Evolutionary conservation across 805 yeast genomes (phyloP).

Genomic region (Yamadazyma philogaea): DNA sequence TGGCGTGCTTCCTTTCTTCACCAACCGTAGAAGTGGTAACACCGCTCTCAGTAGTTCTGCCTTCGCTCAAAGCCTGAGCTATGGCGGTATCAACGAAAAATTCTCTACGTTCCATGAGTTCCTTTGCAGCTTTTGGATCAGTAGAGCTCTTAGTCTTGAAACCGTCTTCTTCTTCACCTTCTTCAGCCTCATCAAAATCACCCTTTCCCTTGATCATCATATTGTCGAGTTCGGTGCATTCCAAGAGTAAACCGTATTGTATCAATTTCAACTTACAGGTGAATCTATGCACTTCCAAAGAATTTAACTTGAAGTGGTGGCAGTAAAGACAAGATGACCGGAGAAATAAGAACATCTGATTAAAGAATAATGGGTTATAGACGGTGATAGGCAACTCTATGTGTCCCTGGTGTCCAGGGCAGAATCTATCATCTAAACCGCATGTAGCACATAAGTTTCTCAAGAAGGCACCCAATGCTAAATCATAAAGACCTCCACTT

Average conservation of each 20-base stretch:
- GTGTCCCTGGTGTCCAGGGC: slow-evolving; percentile 99
- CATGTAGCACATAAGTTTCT: slow-evolving; percentile 90
- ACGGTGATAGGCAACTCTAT: slow-evolving; percentile 95
- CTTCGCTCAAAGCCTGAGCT: slow-evolving; percentile 70
- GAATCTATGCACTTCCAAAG: slow-evolving; percentile 68
- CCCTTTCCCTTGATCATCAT: slow-evolving; percentile 43
- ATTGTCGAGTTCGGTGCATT: slow-evolving; percentile 69
- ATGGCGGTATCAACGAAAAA: slow-evolving; percentile 70
- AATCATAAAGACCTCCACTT: slow-evolving; percentile 88
- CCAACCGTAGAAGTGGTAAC: slow-evolving; percentile 77
- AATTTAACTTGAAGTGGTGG: slow-evolving; percentile 72
- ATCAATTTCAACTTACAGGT: slow-evolving; percentile 76
- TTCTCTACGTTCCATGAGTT: slow-evolving; percentile 58
- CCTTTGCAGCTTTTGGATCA: slow-evolving; percentile 40
- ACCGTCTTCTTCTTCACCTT: slow-evolving; percentile 46
- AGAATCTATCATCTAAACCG: slow-evolving; percentile 88
- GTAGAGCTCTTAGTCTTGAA: slow-evolving; percentile 25
- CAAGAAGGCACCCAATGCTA: slow-evolving; percentile 92
- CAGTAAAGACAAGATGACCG: slow-evolving; percentile 88
- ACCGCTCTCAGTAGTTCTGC: slow-evolving; percentile 65
- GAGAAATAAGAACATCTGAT: slow-evolving; percentile 80
- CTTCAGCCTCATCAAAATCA: slow-evolving; percentile 42
- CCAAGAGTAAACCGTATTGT: slow-evolving; percentile 85
- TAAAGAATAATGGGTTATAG: slow-evolving; percentile 91
- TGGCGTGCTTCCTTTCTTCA: slow-evolving; percentile 76